phyloP scores from a whole-genome alignment of 176 grass and related monocot species.

The Pontederia paniculata region DNA sequence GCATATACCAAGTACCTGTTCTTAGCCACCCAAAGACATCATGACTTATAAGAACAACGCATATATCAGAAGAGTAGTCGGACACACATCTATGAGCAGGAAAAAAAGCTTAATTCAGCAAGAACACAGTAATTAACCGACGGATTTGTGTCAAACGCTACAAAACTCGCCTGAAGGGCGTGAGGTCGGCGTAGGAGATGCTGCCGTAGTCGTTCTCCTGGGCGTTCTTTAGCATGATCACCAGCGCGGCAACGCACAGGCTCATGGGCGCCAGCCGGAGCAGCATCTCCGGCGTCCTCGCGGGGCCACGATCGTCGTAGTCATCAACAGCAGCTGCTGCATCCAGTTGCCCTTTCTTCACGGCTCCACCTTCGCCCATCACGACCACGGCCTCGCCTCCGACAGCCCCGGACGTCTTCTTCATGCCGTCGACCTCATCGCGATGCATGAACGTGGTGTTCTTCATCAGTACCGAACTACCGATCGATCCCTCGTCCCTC shows the following conservation, averaged over 20 bases:
- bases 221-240: constrained; percentile 59
- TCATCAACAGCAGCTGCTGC: not conserved
- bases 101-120: not conserved
- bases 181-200: constrained; percentile 75
- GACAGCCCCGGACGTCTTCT: too few relatives aligned
- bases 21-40: not conserved
- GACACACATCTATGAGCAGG: not conserved
- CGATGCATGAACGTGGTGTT: too few relatives aligned
- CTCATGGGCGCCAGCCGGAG: constrained; percentile 60
- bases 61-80: not conserved
- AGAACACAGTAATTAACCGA: not conserved
- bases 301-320: not conserved
- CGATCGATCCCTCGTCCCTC: too few relatives aligned
- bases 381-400: too few relatives aligned
- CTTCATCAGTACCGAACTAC: too few relatives aligned
- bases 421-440: too few relatives aligned
- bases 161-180: constrained; percentile 58
- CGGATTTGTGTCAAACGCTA: too few relatives aligned
- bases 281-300: constrained; percentile 52
- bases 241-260: constrained; percentile 69
- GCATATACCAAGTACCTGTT: constrained; percentile 67
- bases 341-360: constrained; percentile 28
- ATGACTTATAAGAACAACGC: not conserved
- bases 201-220: constrained; percentile 71
- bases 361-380: constrained; percentile 7